phyloP scores from a whole-genome alignment of 805 yeast genomes.

The Novakomyces olei region DNA sequence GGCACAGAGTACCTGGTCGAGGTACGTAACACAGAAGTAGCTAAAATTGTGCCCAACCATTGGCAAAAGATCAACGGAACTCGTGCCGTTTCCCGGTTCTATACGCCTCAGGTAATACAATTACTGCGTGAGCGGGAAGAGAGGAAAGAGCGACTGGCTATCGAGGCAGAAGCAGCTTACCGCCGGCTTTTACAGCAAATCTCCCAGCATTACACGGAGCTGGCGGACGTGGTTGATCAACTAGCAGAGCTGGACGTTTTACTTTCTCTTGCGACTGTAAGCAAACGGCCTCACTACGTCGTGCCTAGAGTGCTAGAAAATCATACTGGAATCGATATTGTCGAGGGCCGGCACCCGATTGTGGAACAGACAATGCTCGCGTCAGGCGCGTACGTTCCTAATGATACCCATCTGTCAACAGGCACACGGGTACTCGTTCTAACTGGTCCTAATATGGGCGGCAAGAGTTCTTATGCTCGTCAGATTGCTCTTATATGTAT shows the following conservation, averaged over 20 bases:
- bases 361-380: conserved; percentile 29
- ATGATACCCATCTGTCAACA: conserved; percentile 31
- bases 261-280: conserved; percentile 39
- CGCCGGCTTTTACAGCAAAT: conserved; percentile 19
- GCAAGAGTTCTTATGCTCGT: conserved; percentile 55
- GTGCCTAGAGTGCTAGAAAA: conserved; percentile 29
- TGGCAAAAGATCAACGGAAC: conserved; percentile 62
- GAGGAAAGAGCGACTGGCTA: conserved; percentile 31
- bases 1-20: conserved; percentile 60
- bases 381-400: conserved; percentile 33
- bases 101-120: conserved; percentile 35
- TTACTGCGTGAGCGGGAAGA: conserved; percentile 36
- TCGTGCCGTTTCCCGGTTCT: conserved; percentile 43
- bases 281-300: conserved; percentile 25
- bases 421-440: conserved; percentile 36
- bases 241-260: conserved; percentile 45
- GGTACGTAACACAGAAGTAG: conserved; percentile 36
- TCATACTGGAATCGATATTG: conserved; percentile 29
- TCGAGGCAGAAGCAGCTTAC: conserved; percentile 28
- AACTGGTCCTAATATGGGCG: conserved; percentile 60
- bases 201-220: conserved; percentile 17
- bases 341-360: conserved; percentile 44
- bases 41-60: conserved; percentile 33
- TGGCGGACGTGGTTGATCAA: conserved; percentile 24
- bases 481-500: conserved; percentile 49